Base-by-base conservation (phyloP, 2,329 filamentous ascomycete species). In the Trichophyton rubrum region DNA sequence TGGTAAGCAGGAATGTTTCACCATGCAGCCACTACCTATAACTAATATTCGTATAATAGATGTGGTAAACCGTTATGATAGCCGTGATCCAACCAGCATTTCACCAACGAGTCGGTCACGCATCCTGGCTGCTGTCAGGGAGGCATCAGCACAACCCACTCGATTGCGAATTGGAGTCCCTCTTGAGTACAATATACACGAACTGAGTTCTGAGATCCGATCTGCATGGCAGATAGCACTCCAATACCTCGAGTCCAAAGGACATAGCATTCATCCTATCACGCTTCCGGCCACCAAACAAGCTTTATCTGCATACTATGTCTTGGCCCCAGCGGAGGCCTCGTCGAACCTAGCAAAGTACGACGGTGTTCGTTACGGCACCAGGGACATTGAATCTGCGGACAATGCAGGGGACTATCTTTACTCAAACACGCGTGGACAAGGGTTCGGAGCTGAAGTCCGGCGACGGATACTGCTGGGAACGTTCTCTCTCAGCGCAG, bases 291-390 rank as follows among this genome's bases (percentile, higher is more conserved):
- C 86, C 0, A 99, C 92, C 1, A 86, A 84, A 64, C 85, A 89
- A 66, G 92, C 93, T 0, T 82, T 99, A 0, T 89, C 90, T 20
- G 88, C 93, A 38, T 99, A 99, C 77, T 99, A 99, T 73, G 83
- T 99, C 61, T 85, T 99, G 60, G 95, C 93, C 0, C 90, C 93
- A 0, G 92, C 93, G 15, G 93, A 99, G 74, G 93, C 93, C 2
- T 90, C 90, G 1, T 97, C 92, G 15, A 99, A 99, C 68, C 82
- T 99, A 1, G 89, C 93, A 61, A 96, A 95, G 72, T 99, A 96
- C 72, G 95, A 99, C 68, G 93, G 93, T 20, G 84, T 97, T n/a
- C 87, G 93, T 9, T 99, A 95, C 73, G 93, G 93, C 1, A 79
- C 78, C 20, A 80, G 84, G 33, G 75, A 75, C 3, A 69, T 72